Evolutionary conservation across 805 yeast genomes (phyloP), one percentile per base, ranked within the genome.

Genomic region (Suhomyces sp.): DNA sequence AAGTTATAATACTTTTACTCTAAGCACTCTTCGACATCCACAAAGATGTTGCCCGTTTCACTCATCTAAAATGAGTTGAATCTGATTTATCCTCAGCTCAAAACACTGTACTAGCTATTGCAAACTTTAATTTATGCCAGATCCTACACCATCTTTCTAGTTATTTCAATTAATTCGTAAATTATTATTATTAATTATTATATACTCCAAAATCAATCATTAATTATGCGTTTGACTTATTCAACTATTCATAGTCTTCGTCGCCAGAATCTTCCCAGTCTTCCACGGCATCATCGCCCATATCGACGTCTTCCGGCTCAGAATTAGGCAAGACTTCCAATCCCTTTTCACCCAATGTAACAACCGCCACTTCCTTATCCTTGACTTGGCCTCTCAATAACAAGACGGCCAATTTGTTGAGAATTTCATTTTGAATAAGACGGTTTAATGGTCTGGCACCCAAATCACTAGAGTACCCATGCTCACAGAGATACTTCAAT

Each of bases 391-490:
- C 96, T 67, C 84, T 86, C 60, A 94, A 79, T 47, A 94, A 81
- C 71, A 89, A 80, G n/a, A 94, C 80, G 0, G 99, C 99, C 71
- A 94, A 76, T 63, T 79, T 84, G 73, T 94, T 94, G 68, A 94
- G 83, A 17, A 94, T 80, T 68, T 91, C 94, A 56, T 79, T 81
- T 71, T 94, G 97, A 59, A 94, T 93, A 62, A 94, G 80, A 63
- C 98, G 84, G 76, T 88, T 88, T 73, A 94, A 81, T 53, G 99
- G 99, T 68, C 99, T 82, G 6, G 99, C 99, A 73, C 99, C 99
- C 69, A 94, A 77, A 68, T 93, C 97, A 52, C 86, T 80, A 22
- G 97, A 89, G 73, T 92, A 94, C 47, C 99, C 99, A 61, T 89
- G 75, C 62, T 79, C 81, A 60, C 96, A 85, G 59, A 94, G 76